Base-by-base conservation (phyloP, 176 grass and related monocot genomes). In the Phragmites australis region DNA sequence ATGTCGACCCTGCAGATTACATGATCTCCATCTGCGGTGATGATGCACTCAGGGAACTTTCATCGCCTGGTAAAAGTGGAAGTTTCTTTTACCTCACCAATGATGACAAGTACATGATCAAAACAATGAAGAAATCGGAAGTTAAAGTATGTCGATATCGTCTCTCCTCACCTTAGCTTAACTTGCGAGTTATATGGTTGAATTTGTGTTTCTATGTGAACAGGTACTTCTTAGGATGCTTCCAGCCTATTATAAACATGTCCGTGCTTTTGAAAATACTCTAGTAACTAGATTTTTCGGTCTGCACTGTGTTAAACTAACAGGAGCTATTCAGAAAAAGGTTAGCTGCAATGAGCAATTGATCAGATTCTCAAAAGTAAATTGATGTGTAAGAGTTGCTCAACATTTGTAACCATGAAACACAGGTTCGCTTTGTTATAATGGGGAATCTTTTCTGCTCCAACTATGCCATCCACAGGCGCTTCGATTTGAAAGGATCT, bases 181-280 rank as follows among this genome's bases (percentile, higher is more conserved):
- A 9, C 37, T 48, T 19, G 9, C 13, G n/a, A 55, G 11, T 42
- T 29, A 23, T 22, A 23, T 18, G 16, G 74, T 37, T 65, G 6
- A 78, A 10, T 77, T n/a, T 71, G 8, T 60, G 42, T 32, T 53
- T 83, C 82, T 26, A 46, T 27, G 59, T 84, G 27, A 54, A 37
- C 76, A 97, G 90, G 93, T 97, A 34, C 93, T 97, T 76, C 72
- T 93, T 41, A 79, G 89, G 88, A 97, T 97, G 93, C 93, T 97
- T 74, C 93, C 91, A 40, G 77, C 91, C 6, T 97, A 97, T 12
- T 97, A 93, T 49, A 97, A 89, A 12, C 93, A 97, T 78, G 90
- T 97, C 8, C 81, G 81, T 34, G 9, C 68, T 73, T 91, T 85
- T 27, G 88, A 97, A 48, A 82, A 85, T 60, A 93, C 90, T 61